Conservation (phyloP, 768 basidiomycete genomes). For the Suillus plorans region DNA sequence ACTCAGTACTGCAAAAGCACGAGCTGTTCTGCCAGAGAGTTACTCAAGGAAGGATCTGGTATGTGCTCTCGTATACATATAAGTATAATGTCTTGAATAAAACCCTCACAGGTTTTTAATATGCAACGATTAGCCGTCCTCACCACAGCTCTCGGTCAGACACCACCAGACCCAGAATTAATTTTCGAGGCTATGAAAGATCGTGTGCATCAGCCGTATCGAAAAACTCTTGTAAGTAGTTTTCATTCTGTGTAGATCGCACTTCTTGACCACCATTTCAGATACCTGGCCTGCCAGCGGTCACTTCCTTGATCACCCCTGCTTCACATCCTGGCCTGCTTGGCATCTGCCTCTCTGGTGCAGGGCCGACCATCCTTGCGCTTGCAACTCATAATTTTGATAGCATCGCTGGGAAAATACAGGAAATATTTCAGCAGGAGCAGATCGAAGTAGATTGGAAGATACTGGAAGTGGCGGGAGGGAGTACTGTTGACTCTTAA, state of each 20-base stretch:
- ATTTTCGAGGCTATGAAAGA: slow-evolving; percentile 99
- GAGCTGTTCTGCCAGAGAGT: slow-evolving; percentile 78
- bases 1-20: slow-evolving; percentile 91
- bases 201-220: slow-evolving; percentile 95
- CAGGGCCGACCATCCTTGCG: slow-evolving; percentile 96
- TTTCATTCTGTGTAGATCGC: slow-evolving; percentile 2
- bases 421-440: slow-evolving; percentile 65
- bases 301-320: slow-evolving; percentile 87
- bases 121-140: slow-evolving; percentile 94
- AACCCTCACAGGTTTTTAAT: slow-evolving; percentile 85
- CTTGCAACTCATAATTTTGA: slow-evolving; percentile 87
- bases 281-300: slow-evolving; percentile 95
- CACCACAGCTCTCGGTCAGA: slow-evolving; percentile 87
- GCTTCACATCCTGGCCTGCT: slow-evolving; percentile 89
- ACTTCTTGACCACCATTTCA: slow-evolving; percentile 29
- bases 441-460: slow-evolving; percentile 90
- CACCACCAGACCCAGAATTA: slow-evolving; percentile 92
- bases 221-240: slow-evolving; percentile 72
- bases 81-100: background rate
- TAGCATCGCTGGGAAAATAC: slow-evolving; percentile 79
- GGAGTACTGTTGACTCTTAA: slow-evolving; percentile 30
- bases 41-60: slow-evolving; percentile 94
- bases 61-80: slow-evolving; percentile 29
- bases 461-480: slow-evolving; percentile 66
- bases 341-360: slow-evolving; percentile 96